Evolutionary conservation across 2,329 filamentous ascomycete genomes (phyloP), one percentile per base, ranked within the genome.

Genomic region (Aspergillus fumigatiaffinis): DNA sequence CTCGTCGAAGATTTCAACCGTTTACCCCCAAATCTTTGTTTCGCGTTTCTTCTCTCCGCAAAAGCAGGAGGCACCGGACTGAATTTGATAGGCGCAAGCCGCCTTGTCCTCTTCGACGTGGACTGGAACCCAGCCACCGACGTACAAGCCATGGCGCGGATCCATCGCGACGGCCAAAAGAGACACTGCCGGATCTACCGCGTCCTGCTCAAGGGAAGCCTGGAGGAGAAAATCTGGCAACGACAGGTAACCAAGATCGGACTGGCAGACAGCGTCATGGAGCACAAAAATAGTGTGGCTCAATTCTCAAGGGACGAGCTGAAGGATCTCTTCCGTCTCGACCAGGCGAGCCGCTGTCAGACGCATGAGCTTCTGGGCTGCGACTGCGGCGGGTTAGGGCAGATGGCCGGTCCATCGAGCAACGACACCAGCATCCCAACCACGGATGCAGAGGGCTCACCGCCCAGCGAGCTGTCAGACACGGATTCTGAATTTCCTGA

Each of bases 111-210:
- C 1, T 90, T 89, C 64, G 88, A 91, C 63, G 83, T 88, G 8
- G 88, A 90, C 72, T 91, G 88, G 88, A 91, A 91, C 65, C 88
- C 88, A 1, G 86, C 87, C 0, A 88, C 85, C 0, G 88, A 91
- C 65, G 76, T 88, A 21, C 88, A 91, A 69, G 87, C 88, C 7
- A 90, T 90, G 86, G 88, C 87, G 12, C 84, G 88, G 14, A 87
- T 90, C 50, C 87, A 90, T 68, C 82, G 88, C 51, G 87, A 90
- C 63, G 88, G 88, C 0, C 88, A 91, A 68, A 88, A 86, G 68
- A 75, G 79, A 10, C 83, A 83, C 3, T 88, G 87, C 60, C 84
- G 83, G 55, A 89, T 90, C 57, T 91, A 91, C 65, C 80, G 88
- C 5, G 79, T 91, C 55, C 68, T 91, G 12, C 84, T 87, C 3